These are phyloP conservation scores for Debaryomyces singareniensis DNA, from an alignment of 1,139 yeast genomes.

Conservation along the genomic window DNA sequence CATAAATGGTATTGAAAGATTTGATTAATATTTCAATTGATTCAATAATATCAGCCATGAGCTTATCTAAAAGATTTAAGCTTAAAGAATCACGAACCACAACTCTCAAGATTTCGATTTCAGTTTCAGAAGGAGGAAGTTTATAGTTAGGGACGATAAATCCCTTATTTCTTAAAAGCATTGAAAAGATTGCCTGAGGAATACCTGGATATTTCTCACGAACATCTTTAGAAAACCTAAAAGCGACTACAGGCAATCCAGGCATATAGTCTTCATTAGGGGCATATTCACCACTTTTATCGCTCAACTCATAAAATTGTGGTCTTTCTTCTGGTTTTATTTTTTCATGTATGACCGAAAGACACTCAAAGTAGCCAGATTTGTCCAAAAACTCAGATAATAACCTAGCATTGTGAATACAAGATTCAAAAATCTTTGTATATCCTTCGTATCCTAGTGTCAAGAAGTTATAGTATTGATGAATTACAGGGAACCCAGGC, in stretches of 20 bases:
- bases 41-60: constrained; percentile 59
- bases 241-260: constrained; percentile 89
- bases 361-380: constrained; percentile 62
- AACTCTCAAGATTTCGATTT: constrained; percentile 70
- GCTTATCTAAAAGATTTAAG: constrained; percentile 64
- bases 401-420: constrained; percentile 65
- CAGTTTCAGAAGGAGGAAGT: constrained; percentile 54
- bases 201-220: constrained; percentile 62
- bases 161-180: constrained; percentile 71
- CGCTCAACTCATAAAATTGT: constrained; percentile 17
- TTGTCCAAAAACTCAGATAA: constrained; percentile 60
- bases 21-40: constrained; percentile 49
- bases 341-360: constrained; percentile 71
- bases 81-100: constrained; percentile 74
- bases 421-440: constrained; percentile 52
- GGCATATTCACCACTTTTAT: constrained; percentile 8
- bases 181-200: constrained; percentile 76
- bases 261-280: constrained; percentile 47
- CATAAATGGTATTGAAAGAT: constrained; percentile 24
- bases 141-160: constrained; percentile 90
- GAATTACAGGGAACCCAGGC: constrained; percentile 87
- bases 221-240: constrained; percentile 61
- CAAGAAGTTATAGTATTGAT: constrained; percentile 78
- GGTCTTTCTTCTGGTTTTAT: constrained; percentile 12
- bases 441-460: constrained; percentile 68